Conservation (phyloP, 1,284 basidiomycete genomes). For the Baeospora myosura region DNA sequence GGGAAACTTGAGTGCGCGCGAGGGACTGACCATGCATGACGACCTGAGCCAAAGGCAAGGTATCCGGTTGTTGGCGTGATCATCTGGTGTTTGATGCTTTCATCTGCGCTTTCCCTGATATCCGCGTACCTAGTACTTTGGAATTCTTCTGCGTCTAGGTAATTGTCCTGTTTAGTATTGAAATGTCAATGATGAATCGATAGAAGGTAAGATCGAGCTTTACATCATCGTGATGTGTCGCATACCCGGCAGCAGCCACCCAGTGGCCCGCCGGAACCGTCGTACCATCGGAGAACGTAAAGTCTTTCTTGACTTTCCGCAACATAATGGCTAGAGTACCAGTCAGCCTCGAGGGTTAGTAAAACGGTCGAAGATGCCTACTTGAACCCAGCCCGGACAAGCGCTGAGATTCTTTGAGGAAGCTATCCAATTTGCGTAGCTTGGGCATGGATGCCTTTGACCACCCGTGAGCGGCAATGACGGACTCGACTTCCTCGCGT, state of each 20-base stretch:
- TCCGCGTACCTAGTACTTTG: conserved; percentile 29
- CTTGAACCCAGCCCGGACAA: conserved; percentile 10
- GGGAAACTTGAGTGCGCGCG: too few relatives aligned
- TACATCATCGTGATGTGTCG: conserved; percentile 24
- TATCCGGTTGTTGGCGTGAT: conserved; percentile 30
- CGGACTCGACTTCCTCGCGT: conserved; percentile 36
- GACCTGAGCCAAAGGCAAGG: conserved; percentile 35
- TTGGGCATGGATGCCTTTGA: conserved; percentile 34
- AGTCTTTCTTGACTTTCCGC: conserved; percentile 27
- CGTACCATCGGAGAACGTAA: conserved; percentile 32
- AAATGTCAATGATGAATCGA: not conserved
- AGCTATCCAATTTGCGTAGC: conserved; percentile 43
- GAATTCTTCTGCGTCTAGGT: conserved; percentile 23
- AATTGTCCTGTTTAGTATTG: conserved; percentile 14
- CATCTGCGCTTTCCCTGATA: conserved; percentile 21
- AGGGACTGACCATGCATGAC: conserved; percentile 28
- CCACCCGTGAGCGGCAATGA: conserved; percentile 34
- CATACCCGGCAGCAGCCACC: conserved; percentile 20
- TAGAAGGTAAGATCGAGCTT: not conserved
- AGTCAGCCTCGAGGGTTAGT: not conserved
- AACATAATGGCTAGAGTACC: conserved; percentile 17
- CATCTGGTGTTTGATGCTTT: conserved; percentile 25
- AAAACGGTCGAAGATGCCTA: conserved; percentile 3
- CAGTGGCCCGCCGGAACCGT: conserved; percentile 27
- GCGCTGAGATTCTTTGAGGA: conserved; percentile 39